Evolutionary conservation across 345 rosid species (phyloP), one percentile per base, ranked within the genome.

Genomic region (Salix arbutifolia): DNA sequence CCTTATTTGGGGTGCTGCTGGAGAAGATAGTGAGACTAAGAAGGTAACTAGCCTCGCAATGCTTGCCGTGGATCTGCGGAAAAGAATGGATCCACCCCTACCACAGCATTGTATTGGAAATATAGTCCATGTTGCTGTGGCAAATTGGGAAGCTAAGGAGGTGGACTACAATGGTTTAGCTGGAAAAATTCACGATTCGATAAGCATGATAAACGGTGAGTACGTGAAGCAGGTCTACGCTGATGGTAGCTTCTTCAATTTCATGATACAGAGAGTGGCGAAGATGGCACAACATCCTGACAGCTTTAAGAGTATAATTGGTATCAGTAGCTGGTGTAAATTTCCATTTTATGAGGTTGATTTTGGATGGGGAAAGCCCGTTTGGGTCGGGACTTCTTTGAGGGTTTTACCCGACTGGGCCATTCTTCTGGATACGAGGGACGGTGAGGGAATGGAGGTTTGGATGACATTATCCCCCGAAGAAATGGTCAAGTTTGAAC

Each of bases 321-420:
- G 73, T 19, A 62, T 77, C 28, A 71, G 48, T 6, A 82, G 83
- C 35, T 81, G 82, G 75, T 83, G 85, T 46, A 72, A 71, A 61
- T 79, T 77, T 53, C 84, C 77, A 44, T 71, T 78, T 12, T 76
- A 74, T 9, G 82, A 80, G 12, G 74, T 76, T 40, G 86, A 83
- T 78, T 82, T 82, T 40, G 81, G 87, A 26, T 81, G 83, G 85
- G 85, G 79, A 72, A 85, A 65, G 52, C 83, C 83, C 2, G 37
- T 53, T 23, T 84, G 87, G 84, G 76, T 80, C 8, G 69, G 69
- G 40, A 76, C 69, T 28, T 76, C 74, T 5, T 13, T 67, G 11
- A 74, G 56, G 30, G 30, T 38, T 48, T 48, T 0, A 42, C 46
- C 76, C 14, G 26, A 74, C 6, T 50, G 68, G n/a, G 76, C 71